phyloP scores from a whole-genome alignment of 2,329 filamentous ascomycete genomes.

The Mollisiaceae sp. region DNA sequence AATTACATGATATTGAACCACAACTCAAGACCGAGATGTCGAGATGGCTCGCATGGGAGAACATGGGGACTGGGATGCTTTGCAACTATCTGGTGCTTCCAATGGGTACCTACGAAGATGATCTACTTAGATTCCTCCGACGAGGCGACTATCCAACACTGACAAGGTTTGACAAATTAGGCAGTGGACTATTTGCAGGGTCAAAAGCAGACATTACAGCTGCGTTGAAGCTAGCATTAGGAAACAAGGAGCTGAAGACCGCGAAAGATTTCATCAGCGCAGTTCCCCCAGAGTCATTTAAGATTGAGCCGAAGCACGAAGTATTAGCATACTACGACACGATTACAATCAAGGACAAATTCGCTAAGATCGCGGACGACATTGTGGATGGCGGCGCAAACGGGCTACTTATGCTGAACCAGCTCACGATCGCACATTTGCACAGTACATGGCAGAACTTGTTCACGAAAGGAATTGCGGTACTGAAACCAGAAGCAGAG shows the following conservation, averaged over 20 bases:
- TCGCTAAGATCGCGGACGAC: constrained; percentile 68
- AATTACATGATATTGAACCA: constrained; percentile 63
- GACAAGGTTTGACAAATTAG: constrained; percentile 75
- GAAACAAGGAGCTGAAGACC: constrained; percentile 57
- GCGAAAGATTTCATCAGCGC: constrained; percentile 68
- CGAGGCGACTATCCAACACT: constrained; percentile 75
- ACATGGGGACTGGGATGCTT: constrained; percentile 84
- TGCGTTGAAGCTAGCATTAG: constrained; percentile 65
- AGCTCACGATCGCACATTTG: constrained; percentile 83
- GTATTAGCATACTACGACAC: constrained; percentile 80
- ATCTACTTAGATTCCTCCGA: constrained; percentile 73
- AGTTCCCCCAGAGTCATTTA: constrained; percentile 64
- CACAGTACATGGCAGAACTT: constrained; percentile 83
- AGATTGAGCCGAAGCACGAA: constrained; percentile 66
- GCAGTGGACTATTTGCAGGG: constrained; percentile 75
- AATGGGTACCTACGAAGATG: constrained; percentile 78
- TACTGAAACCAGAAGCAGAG: constrained; percentile 79
- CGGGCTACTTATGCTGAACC: constrained; percentile 69
- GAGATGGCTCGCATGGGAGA: constrained; percentile 91
- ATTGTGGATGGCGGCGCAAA: constrained; percentile 60
- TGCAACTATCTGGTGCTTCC: constrained; percentile 81
- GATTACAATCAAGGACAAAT: constrained; percentile 65
- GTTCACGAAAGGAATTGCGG: constrained; percentile 77
- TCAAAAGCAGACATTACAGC: constrained; percentile 66
- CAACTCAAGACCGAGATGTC: constrained; percentile 73